Evolutionary conservation across 2,329 filamentous ascomycete species (phyloP).

Genomic region (Phialophora verrucosa): DNA sequence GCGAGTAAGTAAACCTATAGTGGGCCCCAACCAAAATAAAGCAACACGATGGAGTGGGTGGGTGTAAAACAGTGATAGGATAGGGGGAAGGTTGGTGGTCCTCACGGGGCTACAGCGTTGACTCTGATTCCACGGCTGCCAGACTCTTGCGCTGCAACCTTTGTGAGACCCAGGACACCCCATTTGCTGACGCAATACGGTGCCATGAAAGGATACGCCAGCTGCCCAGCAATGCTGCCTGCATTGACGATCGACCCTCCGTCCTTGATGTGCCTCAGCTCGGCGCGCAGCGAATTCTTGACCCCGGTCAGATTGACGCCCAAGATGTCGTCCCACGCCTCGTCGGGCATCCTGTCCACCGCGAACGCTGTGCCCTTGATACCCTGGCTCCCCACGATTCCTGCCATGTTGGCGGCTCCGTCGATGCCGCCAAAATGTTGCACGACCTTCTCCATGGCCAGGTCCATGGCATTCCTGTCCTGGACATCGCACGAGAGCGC

Average conservation of each 20-base stretch:
- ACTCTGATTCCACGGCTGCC: constrained; percentile 44
- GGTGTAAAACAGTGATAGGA: too few relatives aligned
- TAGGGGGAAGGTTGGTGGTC: too few relatives aligned
- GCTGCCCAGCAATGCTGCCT: constrained; percentile 17
- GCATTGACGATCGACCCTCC: constrained; percentile 25
- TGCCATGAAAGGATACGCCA: constrained; percentile 36
- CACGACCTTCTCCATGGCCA: background rate
- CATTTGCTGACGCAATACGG: constrained; percentile 53
- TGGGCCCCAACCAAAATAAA: too few relatives aligned
- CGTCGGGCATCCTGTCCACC: background rate
- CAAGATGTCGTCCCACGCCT: constrained; percentile 20
- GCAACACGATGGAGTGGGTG: too few relatives aligned
- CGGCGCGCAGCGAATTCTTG: constrained; percentile 21
- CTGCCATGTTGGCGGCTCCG: constrained; percentile 15
- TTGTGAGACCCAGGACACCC: constrained; percentile 52
- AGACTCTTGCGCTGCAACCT: constrained; percentile 45
- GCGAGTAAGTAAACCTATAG: too few relatives aligned
- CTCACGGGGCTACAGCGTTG: constrained; percentile 37
- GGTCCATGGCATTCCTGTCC: background rate
- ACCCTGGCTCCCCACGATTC: constrained; percentile 6
- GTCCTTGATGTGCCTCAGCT: constrained; percentile 19
- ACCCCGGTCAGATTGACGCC: constrained; percentile 21
- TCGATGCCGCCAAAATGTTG: background rate
- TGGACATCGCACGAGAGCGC: constrained; percentile 10
- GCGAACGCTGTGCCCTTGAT: constrained; percentile 8